These are phyloP conservation scores for Myotisia sp. DNA, from an alignment of 2,329 filamentous ascomycete species.

Conservation along the genomic window DNA sequence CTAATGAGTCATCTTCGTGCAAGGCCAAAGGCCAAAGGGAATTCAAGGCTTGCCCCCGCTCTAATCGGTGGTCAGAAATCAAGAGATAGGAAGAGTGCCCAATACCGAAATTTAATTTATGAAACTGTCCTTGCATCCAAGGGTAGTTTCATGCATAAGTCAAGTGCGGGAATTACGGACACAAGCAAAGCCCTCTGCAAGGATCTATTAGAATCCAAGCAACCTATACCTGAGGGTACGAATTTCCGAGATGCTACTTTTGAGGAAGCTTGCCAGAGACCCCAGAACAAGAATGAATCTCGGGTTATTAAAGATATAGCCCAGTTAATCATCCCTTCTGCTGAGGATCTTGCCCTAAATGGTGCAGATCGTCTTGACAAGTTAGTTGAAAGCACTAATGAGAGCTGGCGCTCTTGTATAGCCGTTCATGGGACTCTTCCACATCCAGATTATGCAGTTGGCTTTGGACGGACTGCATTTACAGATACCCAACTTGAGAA, in stretches of 20 bases:
- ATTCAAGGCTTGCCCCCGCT: conserved; percentile 13
- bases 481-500: conserved; percentile 30
- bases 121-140: conserved; percentile 25
- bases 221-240: conserved; percentile 21
- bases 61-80: conserved; percentile 29
- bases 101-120: conserved; percentile 27
- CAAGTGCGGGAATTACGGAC: conserved; percentile 18
- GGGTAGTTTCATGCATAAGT: conserved; percentile 29
- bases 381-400: conserved; percentile 30
- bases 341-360: conserved; percentile 19
- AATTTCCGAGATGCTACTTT: conserved; percentile 25
- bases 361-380: conserved; percentile 19
- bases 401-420: conserved; percentile 31
- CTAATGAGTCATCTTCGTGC: conserved; percentile 22
- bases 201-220: conserved; percentile 20
- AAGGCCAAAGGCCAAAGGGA: conserved; percentile 18
- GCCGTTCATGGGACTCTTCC: conserved; percentile 25
- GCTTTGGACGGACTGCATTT: conserved; percentile 30
- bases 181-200: conserved; percentile 20
- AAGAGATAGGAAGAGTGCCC: conserved; percentile 27
- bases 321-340: conserved; percentile 25
- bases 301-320: conserved; percentile 25
- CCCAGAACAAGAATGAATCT: conserved; percentile 22
- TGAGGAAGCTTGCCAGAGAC: conserved; percentile 17
- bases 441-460: conserved; percentile 34